These are phyloP conservation scores for Musa balbisiana DNA, from an alignment of 202 grass and related monocot species.

Conservation along the genomic window DNA sequence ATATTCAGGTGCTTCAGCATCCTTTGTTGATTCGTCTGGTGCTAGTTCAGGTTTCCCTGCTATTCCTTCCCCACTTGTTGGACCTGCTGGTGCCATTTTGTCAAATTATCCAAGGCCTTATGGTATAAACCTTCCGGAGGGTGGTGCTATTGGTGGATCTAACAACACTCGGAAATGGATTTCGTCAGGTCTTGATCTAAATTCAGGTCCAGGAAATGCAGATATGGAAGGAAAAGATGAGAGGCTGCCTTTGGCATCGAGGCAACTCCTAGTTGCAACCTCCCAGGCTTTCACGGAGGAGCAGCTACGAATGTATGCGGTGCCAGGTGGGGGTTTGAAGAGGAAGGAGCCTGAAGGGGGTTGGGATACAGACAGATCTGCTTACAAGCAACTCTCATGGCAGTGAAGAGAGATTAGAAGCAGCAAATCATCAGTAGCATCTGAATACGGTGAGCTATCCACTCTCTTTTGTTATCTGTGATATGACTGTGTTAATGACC, in stretches of 20 bases:
- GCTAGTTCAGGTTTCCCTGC: background rate
- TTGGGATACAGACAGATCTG: background rate
- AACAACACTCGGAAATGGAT: background rate
- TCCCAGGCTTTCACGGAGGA: slow-evolving; percentile 2
- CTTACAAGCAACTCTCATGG: background rate
- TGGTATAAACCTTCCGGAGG: background rate
- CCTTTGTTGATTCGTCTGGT: background rate
- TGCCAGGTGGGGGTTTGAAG: background rate
- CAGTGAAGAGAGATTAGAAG: background rate
- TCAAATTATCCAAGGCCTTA: slow-evolving; percentile 12
- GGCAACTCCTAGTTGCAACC: background rate
- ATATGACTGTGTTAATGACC: too few species aligned
- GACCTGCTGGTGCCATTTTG: background rate
- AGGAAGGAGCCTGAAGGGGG: slow-evolving; percentile 7
- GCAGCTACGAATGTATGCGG: background rate
- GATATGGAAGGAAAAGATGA: slow-evolving; percentile 5
- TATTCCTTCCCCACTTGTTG: background rate
- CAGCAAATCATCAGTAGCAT: background rate
- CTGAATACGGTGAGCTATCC: background rate
- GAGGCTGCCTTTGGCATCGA: background rate
- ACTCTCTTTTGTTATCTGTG: too few species aligned
- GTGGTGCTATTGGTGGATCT: background rate
- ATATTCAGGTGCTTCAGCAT: background rate
- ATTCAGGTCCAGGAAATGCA: slow-evolving; percentile 8
- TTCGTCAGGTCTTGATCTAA: background rate